Base-by-base conservation (phyloP, 1,284 basidiomycete genomes). In the Apiotrichum veenhuisii region DNA sequence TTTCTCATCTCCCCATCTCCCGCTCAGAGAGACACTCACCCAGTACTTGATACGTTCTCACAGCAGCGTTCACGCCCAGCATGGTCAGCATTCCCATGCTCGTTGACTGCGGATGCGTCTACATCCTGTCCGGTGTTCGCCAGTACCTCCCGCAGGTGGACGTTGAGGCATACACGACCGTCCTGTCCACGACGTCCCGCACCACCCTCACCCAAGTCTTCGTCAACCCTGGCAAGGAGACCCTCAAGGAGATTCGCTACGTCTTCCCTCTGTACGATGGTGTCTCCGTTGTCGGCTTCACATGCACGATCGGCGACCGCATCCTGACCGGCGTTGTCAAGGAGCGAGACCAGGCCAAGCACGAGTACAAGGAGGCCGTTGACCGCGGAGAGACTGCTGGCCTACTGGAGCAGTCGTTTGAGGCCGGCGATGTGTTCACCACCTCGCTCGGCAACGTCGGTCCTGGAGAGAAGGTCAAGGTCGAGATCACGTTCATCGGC, bases 211-310 rank as follows among this genome's bases (percentile, higher is more conserved):
- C 65, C 0, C 84, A 86, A 58, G 68, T 64, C 0, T 86, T 81
- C 65, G 63, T 54, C 18, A 84, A 85, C 63, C 58, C 73, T 0
- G 70, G 71, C 1, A 58, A 66, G 17, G 56, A 61, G 17, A 55
- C 75, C 0, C 81, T 83, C 0, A 61, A 71, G 41, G 74, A 79
- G 47, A 82, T 81, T 10, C 79, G 80, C 38, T 86, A 85, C 65
- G 75, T 80, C 44, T 85, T 86, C 61, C 84, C 85, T 1, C 77
- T 85, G 1, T 85, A 85, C 1, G 82, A 80, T 0, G 74, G 71
- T n/a, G 79, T 79, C 0, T 80, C 81, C 0, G 78, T 83, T 3
- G 83, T 81, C 51, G 79, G 74, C 0, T 84, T 84, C 61, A 75
- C 80, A 37, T 78, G 82, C 67, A 71, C 71, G 36, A 70, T 74